phyloP scores from a whole-genome alignment of 2,329 filamentous ascomycete species.

The Talaromyces amestolkiae region DNA sequence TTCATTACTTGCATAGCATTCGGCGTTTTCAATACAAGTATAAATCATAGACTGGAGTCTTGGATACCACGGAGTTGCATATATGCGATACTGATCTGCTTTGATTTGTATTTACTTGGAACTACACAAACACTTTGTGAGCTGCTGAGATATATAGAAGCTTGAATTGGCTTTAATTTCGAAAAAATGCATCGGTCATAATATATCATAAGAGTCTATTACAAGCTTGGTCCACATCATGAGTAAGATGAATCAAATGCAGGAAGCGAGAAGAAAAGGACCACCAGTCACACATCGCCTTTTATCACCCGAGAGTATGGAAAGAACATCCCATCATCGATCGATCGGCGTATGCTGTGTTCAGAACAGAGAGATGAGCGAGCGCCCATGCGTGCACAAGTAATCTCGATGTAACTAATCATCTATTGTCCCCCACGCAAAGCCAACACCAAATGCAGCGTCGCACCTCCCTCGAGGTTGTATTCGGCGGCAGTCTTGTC shows the following conservation, averaged over 20 bases:
- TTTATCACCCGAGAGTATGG: too few species aligned
- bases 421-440: conserved; percentile 68
- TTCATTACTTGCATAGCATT: conserved; percentile 4
- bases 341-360: background rate
- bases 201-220: conserved; percentile 14
- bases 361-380: background rate
- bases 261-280: background rate
- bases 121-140: background rate
- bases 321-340: background rate
- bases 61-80: background rate
- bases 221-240: background rate
- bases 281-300: background rate
- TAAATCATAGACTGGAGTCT: background rate
- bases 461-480: conserved; percentile 84
- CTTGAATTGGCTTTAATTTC: background rate
- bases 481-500: conserved; percentile 93
- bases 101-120: background rate
- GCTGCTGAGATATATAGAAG: background rate
- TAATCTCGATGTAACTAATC: background rate
- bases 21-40: background rate
- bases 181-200: conserved; percentile 13
- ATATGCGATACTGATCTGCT: background rate
- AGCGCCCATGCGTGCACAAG: background rate
- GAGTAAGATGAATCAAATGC: background rate
- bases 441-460: conserved; percentile 90